Evolutionary conservation across 208 protist species (phyloP).

Genomic region (Crithidia expoeki): DNA sequence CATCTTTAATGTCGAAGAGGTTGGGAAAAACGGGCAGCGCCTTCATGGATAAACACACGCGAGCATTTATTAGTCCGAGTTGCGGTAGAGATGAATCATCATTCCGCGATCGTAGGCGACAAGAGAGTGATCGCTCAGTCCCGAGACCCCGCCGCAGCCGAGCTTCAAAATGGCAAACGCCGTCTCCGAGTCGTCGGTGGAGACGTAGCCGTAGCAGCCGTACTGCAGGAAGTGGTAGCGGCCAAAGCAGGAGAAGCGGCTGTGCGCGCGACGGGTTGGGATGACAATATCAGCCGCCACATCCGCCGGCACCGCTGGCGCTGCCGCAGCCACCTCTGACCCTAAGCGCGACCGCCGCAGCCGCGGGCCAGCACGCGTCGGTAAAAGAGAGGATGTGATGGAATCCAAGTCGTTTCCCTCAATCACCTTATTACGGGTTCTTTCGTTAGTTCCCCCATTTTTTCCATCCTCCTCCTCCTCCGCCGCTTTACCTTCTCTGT

Average conservation of each 20-base stretch:
- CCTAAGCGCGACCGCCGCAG: background rate
- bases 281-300: slow-evolving; percentile 18
- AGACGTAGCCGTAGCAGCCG: slow-evolving; percentile 52
- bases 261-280: slow-evolving; percentile 40
- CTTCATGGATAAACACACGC: background rate
- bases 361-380: background rate
- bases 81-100: slow-evolving; percentile 63
- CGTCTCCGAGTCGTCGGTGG: slow-evolving; percentile 62
- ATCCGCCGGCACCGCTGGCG: slow-evolving; percentile 2
- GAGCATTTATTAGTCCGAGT: slow-evolving; percentile 1
- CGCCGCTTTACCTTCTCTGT: too few relatives aligned
- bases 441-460: too few relatives aligned
- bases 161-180: slow-evolving; percentile 66
- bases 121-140: slow-evolving; percentile 63
- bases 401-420: too few relatives aligned
- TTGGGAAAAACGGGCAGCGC: too few relatives aligned
- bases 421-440: too few relatives aligned
- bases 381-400: too few relatives aligned
- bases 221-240: slow-evolving; percentile 76
- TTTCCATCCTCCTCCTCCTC: too few relatives aligned
- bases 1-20: too few relatives aligned
- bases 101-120: slow-evolving; percentile 68
- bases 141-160: slow-evolving; percentile 36
- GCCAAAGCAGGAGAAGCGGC: slow-evolving; percentile 72
- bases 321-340: background rate